Percentiles rank a stretch among this genome's conserved stretches.
Evolutionary conservation across 768 basidiomycete species (phyloP).

Genomic region (Krasilnikovozyma curviuscula): DNA sequence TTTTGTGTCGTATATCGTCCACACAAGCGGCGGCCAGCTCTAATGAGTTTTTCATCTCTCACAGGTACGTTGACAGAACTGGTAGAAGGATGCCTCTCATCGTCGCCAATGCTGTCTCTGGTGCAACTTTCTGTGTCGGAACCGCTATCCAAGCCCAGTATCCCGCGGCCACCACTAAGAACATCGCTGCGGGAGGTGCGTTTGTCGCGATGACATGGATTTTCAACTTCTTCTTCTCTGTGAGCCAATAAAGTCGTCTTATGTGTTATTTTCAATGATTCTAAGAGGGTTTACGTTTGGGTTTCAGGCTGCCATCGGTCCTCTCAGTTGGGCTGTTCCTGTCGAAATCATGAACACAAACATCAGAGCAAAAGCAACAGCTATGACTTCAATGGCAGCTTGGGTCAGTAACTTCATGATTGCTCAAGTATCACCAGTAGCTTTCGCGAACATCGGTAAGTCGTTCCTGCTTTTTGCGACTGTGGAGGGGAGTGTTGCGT

Average conservation of each 20-base stretch:
- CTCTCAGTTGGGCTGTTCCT: slow-evolving; percentile 33
- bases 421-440: slow-evolving; percentile 32
- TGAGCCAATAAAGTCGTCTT: too few species aligned
- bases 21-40: too few species aligned
- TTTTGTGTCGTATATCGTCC: too few species aligned
- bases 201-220: slow-evolving; percentile 29
- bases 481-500: too few species aligned
- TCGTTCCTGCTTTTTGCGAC: slow-evolving; percentile 9
- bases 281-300: too few species aligned
- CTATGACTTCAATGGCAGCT: slow-evolving; percentile 32
- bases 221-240: slow-evolving; percentile 35
- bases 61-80: slow-evolving; percentile 30
- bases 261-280: too few species aligned
- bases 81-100: slow-evolving; percentile 31
- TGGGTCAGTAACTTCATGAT: slow-evolving; percentile 27
- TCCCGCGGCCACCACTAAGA: slow-evolving; percentile 25
- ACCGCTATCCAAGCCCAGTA: slow-evolving; percentile 32
- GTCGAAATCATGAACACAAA: slow-evolving; percentile 33
- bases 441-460: slow-evolving; percentile 31
- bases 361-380: slow-evolving; percentile 33
- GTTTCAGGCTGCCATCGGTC: slow-evolving; percentile 29
- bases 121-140: slow-evolving; percentile 32
- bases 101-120: slow-evolving; percentile 30
- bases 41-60: neutral
- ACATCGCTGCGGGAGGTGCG: neutral